Base-by-base conservation (phyloP, 2,329 filamentous ascomycete genomes). In the Xylaria digitata region DNA sequence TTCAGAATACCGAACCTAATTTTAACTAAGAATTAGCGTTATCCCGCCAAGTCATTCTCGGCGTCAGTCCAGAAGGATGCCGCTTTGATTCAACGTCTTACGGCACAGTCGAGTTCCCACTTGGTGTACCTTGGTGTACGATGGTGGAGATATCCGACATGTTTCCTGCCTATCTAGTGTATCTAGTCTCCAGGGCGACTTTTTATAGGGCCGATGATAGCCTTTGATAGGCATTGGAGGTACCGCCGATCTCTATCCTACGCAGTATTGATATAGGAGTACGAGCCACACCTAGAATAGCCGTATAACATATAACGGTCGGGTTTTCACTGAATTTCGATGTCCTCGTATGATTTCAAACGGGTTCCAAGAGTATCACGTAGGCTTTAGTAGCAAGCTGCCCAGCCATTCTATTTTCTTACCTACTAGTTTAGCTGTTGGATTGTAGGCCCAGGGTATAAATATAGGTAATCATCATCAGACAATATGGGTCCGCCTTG, bases 211-310 rank as follows among this genome's bases (percentile, higher is more conserved):
- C 62, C 61, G 65, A 65, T 37, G 52, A 43, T 61, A 66, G 37
- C 54, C 66, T 53, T 53, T 52, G 34, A 53, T 40, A 46, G 53
- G 42, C 37, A 19, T 15, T 15, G 43, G 15, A 17, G 32, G 34
- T 3, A 34, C 57, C 42, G 58, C 62, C 63, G 62, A 59, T 66
- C 63, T 46, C 19, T 30, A 21, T 58, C 48, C 52, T 8, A 53
- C 11, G 2, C 40, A 42, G 3, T 49, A 49, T 21, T 49, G 56
- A 46, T 37, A 65, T 55, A 42, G 26, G 21, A 40, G n/a, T 30
- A 53, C 30, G 13, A 40, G 49, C n/a, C 49, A n/a, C 17, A 37
- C 32, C 30, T 11, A 34, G 49, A 34, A 8, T 19, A 6, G 49
- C 0, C 9, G 2, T 53, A 13, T 23, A 13, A 19, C 2, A 19